Conservation (phyloP, 2,329 filamentous ascomycete species). For the Alternaria longipes region DNA sequence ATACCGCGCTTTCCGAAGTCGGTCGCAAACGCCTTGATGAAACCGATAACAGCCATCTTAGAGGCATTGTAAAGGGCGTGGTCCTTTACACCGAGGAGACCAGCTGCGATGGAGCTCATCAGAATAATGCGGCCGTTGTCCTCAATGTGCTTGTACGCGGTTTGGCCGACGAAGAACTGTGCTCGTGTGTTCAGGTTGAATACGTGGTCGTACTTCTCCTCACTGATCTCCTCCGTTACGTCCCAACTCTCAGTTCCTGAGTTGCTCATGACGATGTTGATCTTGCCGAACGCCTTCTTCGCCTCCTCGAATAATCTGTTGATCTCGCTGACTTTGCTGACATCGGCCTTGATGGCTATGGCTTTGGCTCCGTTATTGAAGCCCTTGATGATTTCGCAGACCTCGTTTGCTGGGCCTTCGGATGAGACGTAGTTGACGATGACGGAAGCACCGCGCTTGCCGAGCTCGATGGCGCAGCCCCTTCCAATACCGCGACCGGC, state of each 20-base stretch:
- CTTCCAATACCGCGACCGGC: conserved; percentile 72
- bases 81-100: conserved; percentile 73
- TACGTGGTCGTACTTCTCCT: conserved; percentile 76
- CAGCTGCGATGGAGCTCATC: conserved; percentile 75
- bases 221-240: conserved; percentile 72
- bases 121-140: conserved; percentile 77
- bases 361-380: conserved; percentile 61
- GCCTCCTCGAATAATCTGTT: conserved; percentile 62
- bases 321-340: conserved; percentile 64
- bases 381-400: conserved; percentile 56
- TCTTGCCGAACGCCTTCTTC: conserved; percentile 55
- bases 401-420: conserved; percentile 59
- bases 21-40: conserved; percentile 75
- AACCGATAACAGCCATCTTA: conserved; percentile 77
- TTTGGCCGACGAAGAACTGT: conserved; percentile 81
- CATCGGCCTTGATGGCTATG: conserved; percentile 68
- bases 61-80: conserved; percentile 76
- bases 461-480: conserved; percentile 73
- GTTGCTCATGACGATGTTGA: conserved; percentile 62
- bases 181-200: conserved; percentile 74
- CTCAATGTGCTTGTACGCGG: conserved; percentile 75
- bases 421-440: conserved; percentile 72
- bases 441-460: conserved; percentile 69
- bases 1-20: conserved; percentile 74
- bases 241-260: conserved; percentile 72